Evolutionary conservation across 805 yeast genomes (phyloP), one percentile per base, ranked within the genome.

Genomic region (Saccharomycopsis fibuligera): DNA sequence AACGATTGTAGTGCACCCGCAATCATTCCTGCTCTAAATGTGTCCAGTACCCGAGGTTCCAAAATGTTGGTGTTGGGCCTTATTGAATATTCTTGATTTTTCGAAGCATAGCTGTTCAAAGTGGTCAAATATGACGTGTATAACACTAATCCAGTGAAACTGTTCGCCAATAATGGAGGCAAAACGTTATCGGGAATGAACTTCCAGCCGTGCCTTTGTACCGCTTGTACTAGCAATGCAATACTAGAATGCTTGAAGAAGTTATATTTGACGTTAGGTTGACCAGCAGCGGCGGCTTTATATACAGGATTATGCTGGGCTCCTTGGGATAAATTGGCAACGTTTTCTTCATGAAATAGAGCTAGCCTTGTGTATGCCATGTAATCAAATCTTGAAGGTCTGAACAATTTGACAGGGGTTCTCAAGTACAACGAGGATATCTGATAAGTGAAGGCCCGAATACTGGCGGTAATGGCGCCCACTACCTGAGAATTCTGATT

Each of bases 351-450:
- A 17, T 51, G 31, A 35, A 33, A 35, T 19, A 51, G 29, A 10
- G 45, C 59, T 5, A 76, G 76, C 45, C 89, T 66, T 0, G 83
- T 78, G 47, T 81, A 76, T 5, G 86, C 86, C 60, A 87, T 68
- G 58, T 86, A 88, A 62, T 91, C 98, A 53, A 91, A 86, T 36
- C 97, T 68, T 3, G 96, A 81, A 1, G 98, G 98, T 31, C 96
- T 70, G 63, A 91, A 91, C 21, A 90, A 71, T 67, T 91, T 90
- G 39, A 88, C 84, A 1, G 81, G 81, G 1, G 95, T 86, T 49
- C 97, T 72, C 39, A 89, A 64, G 61, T 90, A 91, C 27, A 91
- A 68, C 0, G 89, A 69, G 40, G 88, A 82, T 33, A 88, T 55
- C 64, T 90, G 96, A 52, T 79, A 79, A n/a, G 86, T 74, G 23